These are phyloP conservation scores for Metrosideros polymorpha DNA, from an alignment of 441 rosid species.

Conservation along the genomic window DNA sequence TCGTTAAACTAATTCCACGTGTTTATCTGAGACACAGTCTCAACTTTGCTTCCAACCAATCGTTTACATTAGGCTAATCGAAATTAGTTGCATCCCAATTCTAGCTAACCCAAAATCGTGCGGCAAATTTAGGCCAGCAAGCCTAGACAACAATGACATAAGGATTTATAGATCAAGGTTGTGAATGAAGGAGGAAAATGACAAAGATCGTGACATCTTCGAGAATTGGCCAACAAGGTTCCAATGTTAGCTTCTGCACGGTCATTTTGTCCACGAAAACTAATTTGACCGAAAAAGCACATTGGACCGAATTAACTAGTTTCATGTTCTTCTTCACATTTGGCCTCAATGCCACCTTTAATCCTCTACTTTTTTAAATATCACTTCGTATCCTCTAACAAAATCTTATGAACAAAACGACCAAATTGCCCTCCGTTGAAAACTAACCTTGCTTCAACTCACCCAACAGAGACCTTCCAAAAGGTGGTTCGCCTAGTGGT, in stretches of 20 bases:
- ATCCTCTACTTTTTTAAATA: neutral
- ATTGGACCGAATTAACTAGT: neutral
- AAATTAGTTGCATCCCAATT: neutral
- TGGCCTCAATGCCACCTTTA: neutral
- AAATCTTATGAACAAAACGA: neutral
- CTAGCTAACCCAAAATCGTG: neutral
- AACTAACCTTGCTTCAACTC: neutral
- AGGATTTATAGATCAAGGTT: neutral
- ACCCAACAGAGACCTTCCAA: neutral
- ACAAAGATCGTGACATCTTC: neutral
- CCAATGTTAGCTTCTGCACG: neutral
- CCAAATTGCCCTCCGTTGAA: neutral
- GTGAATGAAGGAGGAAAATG: neutral
- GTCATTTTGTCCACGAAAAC: neutral
- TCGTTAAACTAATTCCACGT: neutral
- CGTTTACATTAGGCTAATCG: neutral
- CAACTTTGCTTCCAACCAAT: neutral
- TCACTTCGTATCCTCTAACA: neutral
- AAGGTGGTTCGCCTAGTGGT: neutral
- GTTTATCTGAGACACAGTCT: neutral
- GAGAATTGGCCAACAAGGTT: neutral
- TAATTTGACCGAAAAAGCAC: neutral
- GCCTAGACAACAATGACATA: neutral
- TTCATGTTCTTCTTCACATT: neutral
- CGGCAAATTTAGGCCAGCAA: neutral